Evolutionary conservation across 257 asterid genomes (phyloP), one percentile per base, ranked within the genome.

Genomic region (Solanum gandarillasii): DNA sequence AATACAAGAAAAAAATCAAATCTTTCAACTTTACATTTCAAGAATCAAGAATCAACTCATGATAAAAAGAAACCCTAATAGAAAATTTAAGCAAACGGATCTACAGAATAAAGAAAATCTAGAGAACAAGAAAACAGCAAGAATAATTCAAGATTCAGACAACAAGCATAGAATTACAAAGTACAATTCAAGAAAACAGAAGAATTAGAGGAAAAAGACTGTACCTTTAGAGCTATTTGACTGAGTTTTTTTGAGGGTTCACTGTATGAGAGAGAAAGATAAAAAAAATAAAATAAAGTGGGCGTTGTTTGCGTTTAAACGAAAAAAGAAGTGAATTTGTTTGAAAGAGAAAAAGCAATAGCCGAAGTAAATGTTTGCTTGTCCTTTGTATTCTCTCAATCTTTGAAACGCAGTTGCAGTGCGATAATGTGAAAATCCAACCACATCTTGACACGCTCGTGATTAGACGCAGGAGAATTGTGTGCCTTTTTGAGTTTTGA

Each of bases 1-100:
- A 36, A 13, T 81, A 81, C 20, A 48, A 81, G 20, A 10, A 16
- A 48, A 91, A 23, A 52, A 86, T 81, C 55, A 90, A 90, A 90
- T 74, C 86, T 89, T 85, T 84, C 90, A 90, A 88, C 85, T 89
- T 90, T 60, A 87, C 84, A 88, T 75, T 72, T n/a, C n/a, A 86
- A 91, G 16, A 76, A 89, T 79, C 62, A 52, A 52, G 55, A 46
- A 46, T 46, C 55, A 46, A 43, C 86, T 60, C 23, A 31, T 31
- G 78, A 71, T 78, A 83, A 76, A 25, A 84, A 60, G 72, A 88
- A 87, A 88, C 93, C 98, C 94, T 91, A 91, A 73, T 25, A 32
- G 60, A 76, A 83, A 72, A 62, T 89, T 89, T 87, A 83, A 84
- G 39, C 88, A 79, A 2, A 23, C 36, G 41, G 70, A 81, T 81